Base-by-base conservation (phyloP, 495 filamentous ascomycete species). In the Neurospora tetraspora region DNA sequence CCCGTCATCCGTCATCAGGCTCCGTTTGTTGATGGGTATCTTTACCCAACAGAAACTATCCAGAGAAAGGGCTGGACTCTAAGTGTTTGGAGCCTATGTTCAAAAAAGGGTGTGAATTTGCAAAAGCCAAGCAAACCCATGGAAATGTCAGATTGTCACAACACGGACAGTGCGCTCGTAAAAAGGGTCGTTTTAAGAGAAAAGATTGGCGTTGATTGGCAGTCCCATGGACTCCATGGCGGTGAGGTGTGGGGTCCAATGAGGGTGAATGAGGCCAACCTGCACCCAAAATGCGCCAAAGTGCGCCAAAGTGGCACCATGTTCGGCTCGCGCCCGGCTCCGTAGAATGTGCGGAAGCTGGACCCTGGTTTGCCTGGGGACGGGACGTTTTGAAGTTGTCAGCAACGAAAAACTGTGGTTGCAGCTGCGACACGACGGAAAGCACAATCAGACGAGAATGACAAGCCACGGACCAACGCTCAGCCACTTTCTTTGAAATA, bases 401-500 rank as follows among this genome's bases (percentile, higher is more conserved):
- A 59, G 23, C 38, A 34, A 43, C 69, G 34, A 39, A 36, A 38
- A 72, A 45, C 43, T 43, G 37, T 40, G 65, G 65, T 27, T 47
- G 69, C 18, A 45, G 61, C 39, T 20, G 39, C 34, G 23, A 70
- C 69, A 34, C 8, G 43, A 59, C 11, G 47, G 73, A 69, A 37
- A 61, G 27, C 53, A 34, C 23, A 34, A 78, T 79, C 78, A 77
- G 78, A 75, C 77, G 76, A 79, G 73, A 79, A 77, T 74, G 74
- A 80, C 74, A 78, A 80, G 78, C 77, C 77, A 74, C 77, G 68
- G 14, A 23, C 34, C 20, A 3, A 59, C 23, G 27, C 42, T 40
- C 47, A 78, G 78, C 78, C 78, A 78, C 78, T 31, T 70, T 71
- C 68, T 80, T 80, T 40, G 38, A 74, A 80, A 80, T 80, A 74